Evolutionary conservation across 257 asterid genomes (phyloP).

Genomic region (Nicotiana noctiflora): DNA sequence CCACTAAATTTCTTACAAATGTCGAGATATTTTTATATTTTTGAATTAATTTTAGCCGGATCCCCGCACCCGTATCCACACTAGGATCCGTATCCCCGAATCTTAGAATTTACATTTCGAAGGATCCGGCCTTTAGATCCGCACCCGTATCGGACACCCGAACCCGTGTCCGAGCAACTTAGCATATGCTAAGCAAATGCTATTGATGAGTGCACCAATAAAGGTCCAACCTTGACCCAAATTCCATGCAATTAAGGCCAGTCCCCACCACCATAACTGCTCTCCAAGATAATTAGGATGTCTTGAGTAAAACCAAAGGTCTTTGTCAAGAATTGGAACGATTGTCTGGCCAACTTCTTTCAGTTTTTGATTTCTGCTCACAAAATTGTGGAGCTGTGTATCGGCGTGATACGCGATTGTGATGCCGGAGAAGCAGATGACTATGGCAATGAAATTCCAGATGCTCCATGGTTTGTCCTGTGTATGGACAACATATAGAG

Average conservation of each 20-base stretch:
- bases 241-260: conserved; percentile 62
- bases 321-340: conserved; percentile 65
- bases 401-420: conserved; percentile 64
- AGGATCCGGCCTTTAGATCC: no score
- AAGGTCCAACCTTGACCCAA: conserved; percentile 52
- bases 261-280: conserved; percentile 99
- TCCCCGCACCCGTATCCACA: no score
- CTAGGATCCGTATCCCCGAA: no score
- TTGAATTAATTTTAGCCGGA: no score
- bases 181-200: conserved; percentile 67
- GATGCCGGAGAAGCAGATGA: conserved; percentile 54
- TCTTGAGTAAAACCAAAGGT: conserved; percentile 72
- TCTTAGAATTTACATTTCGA: no score
- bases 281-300: conserved; percentile 95
- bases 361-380: conserved; percentile 33
- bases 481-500: conserved; percentile 59
- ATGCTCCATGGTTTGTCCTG: conserved; percentile 27
- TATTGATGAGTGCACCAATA: conserved; percentile 61
- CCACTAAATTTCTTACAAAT: no score
- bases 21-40: no score
- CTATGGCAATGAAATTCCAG: conserved; percentile 53
- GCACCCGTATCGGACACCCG: no score
- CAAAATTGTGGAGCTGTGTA: conserved; percentile 70
- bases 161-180: no score
- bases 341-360: conserved; percentile 39